Percentiles rank a stretch among this genome's conserved stretches.
phyloP scores from a whole-genome alignment of 352 stramenopile genomes.

The Phytophthora niederhauseri region DNA sequence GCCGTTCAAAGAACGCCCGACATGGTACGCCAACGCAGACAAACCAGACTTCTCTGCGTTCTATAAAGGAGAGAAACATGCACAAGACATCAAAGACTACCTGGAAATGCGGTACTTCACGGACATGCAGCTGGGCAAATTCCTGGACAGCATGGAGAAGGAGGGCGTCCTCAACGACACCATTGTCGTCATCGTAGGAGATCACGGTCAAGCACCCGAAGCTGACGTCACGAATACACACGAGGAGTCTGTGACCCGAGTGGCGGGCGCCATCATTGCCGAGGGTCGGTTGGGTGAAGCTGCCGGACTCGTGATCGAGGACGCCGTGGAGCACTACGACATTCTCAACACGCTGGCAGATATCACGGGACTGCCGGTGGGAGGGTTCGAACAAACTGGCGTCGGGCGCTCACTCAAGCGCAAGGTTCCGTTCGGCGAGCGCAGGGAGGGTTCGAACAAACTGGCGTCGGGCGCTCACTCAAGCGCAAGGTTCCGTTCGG shows the following conservation, averaged over 20 bases:
- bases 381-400: slow-evolving; percentile 56
- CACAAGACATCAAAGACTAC: slow-evolving; percentile 61
- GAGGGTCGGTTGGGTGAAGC: slow-evolving; percentile 47
- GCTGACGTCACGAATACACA: slow-evolving; percentile 45
- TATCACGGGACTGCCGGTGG: slow-evolving; percentile 51
- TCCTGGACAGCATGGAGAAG: slow-evolving; percentile 52
- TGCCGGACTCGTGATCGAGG: slow-evolving; percentile 43
- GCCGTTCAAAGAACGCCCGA: slow-evolving; percentile 34
- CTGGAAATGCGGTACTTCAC: slow-evolving; percentile 64
- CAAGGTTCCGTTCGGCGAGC: slow-evolving; percentile 20
- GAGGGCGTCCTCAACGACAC: slow-evolving; percentile 60
- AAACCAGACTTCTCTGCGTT: slow-evolving; percentile 61
- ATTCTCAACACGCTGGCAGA: slow-evolving; percentile 66
- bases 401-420: slow-evolving; percentile 65
- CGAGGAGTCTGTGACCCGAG: slow-evolving; percentile 45
- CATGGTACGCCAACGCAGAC: slow-evolving; percentile 45
- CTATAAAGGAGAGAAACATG: too few relatives aligned
- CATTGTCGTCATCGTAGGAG: slow-evolving; percentile 56
- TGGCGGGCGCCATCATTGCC: slow-evolving; percentile 50
- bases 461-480: slow-evolving; percentile 58
- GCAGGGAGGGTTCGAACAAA: slow-evolving; percentile 54
- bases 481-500: slow-evolving; percentile 38
- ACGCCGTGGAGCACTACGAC: slow-evolving; percentile 54
- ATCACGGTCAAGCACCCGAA: slow-evolving; percentile 63
- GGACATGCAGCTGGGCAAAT: slow-evolving; percentile 53